phyloP scores from a whole-genome alignment of 108 stramenopile species.

The Skeletonema potamos region DNA sequence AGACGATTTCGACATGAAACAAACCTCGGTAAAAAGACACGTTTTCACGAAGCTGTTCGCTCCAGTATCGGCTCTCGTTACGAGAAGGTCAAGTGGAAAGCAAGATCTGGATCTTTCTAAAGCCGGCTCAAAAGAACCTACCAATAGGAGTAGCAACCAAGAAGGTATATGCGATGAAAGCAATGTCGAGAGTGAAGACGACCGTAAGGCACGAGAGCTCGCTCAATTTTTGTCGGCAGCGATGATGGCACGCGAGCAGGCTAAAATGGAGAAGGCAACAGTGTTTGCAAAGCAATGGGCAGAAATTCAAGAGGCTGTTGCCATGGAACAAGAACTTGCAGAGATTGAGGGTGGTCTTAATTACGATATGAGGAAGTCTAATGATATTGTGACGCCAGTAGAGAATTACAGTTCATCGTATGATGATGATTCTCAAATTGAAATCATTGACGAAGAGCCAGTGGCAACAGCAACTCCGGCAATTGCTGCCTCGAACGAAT shows the following conservation, averaged over 20 bases:
- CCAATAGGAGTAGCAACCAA: not conserved
- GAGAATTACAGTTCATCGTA: not conserved
- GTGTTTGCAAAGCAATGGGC: not conserved
- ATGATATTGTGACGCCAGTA: not conserved
- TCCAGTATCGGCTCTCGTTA: not conserved
- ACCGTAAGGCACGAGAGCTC: not conserved
- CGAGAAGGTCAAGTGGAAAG: not conserved
- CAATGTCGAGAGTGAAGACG: not conserved
- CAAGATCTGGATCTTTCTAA: not conserved
- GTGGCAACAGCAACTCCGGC: not conserved
- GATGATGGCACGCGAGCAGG: not conserved
- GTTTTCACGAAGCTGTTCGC: not conserved
- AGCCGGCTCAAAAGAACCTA: not conserved
- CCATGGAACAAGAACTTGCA: not conserved
- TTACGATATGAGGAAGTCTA: not conserved
- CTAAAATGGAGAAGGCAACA: not conserved
- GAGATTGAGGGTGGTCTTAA: not conserved
- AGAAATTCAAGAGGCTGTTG: not conserved
- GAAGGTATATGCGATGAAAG: not conserved
- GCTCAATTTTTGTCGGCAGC: not conserved
- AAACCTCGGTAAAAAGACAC: not conserved
- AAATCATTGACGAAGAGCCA: not conserved
- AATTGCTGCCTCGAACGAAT: not conserved
- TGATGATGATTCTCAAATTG: not conserved
- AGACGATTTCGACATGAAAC: not conserved